Percentiles rank a stretch among this genome's conserved stretches.
Conservation (phyloP, 768 basidiomycete species). For the Tylopilus felleus region DNA sequence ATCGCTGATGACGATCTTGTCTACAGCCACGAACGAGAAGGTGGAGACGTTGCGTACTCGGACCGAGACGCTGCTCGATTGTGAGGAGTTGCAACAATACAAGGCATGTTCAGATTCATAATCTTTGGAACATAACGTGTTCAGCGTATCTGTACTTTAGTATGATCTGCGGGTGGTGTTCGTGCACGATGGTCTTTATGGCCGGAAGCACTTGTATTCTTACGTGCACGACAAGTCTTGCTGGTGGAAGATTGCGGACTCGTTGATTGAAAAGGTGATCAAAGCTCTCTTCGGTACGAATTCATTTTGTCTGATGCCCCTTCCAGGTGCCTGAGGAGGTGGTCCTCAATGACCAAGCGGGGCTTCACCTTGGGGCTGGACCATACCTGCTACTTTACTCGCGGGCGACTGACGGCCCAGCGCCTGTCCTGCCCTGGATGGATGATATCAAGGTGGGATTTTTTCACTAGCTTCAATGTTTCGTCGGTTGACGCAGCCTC, state of each 20-base stretch:
- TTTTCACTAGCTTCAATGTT: not conserved
- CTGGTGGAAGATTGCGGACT: slow-evolving; percentile 85
- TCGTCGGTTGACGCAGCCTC: not conserved
- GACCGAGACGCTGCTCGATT: slow-evolving; percentile 49
- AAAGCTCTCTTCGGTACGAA: not conserved
- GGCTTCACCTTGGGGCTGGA: slow-evolving; percentile 72
- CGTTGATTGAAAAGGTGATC: slow-evolving; percentile 58
- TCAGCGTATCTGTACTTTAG: slow-evolving; percentile 34
- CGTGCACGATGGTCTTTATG: slow-evolving; percentile 73
- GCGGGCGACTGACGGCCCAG: slow-evolving; percentile 22
- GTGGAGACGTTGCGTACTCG: slow-evolving; percentile 45
- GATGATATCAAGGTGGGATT: slow-evolving; percentile 27
- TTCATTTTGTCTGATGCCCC: not conserved
- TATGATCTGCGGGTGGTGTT: slow-evolving; percentile 80
- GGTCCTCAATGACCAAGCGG: slow-evolving; percentile 65
- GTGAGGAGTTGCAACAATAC: slow-evolving; percentile 60
- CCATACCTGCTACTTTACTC: slow-evolving; percentile 78
- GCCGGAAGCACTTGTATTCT: slow-evolving; percentile 73
- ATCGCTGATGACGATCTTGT: not conserved
- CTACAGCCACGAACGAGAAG: slow-evolving; percentile 50
- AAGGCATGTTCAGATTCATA: slow-evolving; percentile 38
- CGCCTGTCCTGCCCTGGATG: slow-evolving; percentile 25
- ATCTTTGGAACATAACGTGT: not conserved
- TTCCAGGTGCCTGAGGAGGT: slow-evolving; percentile 65
- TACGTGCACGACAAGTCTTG: slow-evolving; percentile 60